Conservation (phyloP, 805 yeast genomes). For the Monosporozyma siamensis region DNA sequence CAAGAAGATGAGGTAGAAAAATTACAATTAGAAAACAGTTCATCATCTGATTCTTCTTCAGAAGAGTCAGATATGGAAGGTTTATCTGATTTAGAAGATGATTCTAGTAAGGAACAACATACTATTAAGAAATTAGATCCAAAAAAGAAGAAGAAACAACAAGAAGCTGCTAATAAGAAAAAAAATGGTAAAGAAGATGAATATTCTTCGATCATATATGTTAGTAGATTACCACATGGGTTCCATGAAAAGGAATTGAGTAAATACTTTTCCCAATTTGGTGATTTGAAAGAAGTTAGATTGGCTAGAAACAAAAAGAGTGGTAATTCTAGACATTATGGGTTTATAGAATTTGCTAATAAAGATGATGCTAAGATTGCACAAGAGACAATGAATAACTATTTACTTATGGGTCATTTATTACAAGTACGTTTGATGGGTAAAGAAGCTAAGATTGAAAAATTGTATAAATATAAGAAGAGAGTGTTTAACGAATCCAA, state of each 20-base stretch:
- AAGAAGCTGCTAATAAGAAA: constrained; percentile 11
- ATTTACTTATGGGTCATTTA: constrained; percentile 78
- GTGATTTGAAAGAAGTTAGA: constrained; percentile 67
- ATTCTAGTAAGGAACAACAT: constrained; percentile 22
- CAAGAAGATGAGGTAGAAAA: constrained; percentile 17
- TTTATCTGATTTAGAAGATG: constrained; percentile 19
- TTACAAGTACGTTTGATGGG: constrained; percentile 52
- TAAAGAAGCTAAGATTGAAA: constrained; percentile 38
- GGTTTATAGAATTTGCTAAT: constrained; percentile 73
- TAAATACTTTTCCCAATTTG: constrained; percentile 84
- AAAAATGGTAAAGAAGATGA: constrained; percentile 18
- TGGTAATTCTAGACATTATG: constrained; percentile 87
- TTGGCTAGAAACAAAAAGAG: constrained; percentile 83
- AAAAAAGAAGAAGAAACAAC: constrained; percentile 14
- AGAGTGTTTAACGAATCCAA: constrained; percentile 27
- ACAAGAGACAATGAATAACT: constrained; percentile 93
- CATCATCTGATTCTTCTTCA: not conserved
- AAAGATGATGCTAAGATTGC: constrained; percentile 77
- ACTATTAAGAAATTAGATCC: constrained; percentile 25
- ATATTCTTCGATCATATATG: constrained; percentile 64
- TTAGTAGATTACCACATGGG: constrained; percentile 89
- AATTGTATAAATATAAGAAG: constrained; percentile 30
- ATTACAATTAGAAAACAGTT: constrained; percentile 15
- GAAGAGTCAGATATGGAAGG: constrained; percentile 13
- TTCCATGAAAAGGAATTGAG: constrained; percentile 72